These are phyloP conservation scores for Penicillium cosmopolitanum DNA, from an alignment of 495 filamentous ascomycete genomes.

Conservation along the genomic window DNA sequence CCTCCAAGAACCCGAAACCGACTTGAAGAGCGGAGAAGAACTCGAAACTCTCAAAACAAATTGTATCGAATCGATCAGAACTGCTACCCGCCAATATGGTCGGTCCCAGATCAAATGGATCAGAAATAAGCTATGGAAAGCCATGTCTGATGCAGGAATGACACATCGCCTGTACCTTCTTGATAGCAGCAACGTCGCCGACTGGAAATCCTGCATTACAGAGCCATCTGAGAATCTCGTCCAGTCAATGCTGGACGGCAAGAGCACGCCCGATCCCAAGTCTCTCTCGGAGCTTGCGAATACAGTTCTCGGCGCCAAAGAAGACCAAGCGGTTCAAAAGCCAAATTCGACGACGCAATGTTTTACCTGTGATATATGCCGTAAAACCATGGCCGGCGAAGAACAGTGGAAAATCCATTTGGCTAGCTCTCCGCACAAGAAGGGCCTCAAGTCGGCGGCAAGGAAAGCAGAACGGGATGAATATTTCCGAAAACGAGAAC, in stretches of 20 bases:
- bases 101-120: conserved; percentile 86
- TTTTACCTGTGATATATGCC: conserved; percentile 71
- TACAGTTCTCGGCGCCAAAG: conserved; percentile 57
- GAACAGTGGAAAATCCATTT: conserved; percentile 78
- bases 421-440: conserved; percentile 64
- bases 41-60: conserved; percentile 44
- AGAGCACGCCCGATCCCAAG: conserved; percentile 60
- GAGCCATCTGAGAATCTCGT: conserved; percentile 65
- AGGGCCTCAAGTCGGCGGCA: conserved; percentile 38
- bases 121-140: conserved; percentile 72
- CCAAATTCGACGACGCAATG: conserved; percentile 39
- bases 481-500: conserved; percentile 28
- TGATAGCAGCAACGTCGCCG: conserved; percentile 65
- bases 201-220: conserved; percentile 63
- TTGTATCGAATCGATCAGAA: conserved; percentile 65
- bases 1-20: conserved; percentile 34
- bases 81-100: conserved; percentile 85
- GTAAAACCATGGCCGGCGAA: conserved; percentile 67
- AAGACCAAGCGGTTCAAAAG: conserved; percentile 48
- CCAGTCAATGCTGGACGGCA: conserved; percentile 57
- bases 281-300: conserved; percentile 63
- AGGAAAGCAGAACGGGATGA: conserved; percentile 38
- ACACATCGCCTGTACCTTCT: conserved; percentile 68
- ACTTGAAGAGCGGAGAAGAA: conserved; percentile 34
- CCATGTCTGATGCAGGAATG: conserved; percentile 56